Evolutionary conservation across 2,329 filamentous ascomycete species (phyloP).

Genomic region (Rhynchosporium secalis): DNA sequence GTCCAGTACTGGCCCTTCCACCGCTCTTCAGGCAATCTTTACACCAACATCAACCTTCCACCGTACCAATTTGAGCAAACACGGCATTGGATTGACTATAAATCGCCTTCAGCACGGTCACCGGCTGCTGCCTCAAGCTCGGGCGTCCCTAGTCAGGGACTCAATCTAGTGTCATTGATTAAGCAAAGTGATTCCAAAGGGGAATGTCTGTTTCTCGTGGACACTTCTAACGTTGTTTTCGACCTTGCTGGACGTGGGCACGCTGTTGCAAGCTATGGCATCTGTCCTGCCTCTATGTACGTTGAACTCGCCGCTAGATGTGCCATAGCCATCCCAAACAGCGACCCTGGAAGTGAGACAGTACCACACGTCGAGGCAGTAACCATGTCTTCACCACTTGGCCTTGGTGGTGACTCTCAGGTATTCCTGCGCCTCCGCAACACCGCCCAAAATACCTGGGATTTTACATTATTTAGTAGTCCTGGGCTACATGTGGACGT

Average conservation of each 20-base stretch:
- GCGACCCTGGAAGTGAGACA: background rate
- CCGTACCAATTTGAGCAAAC: slow-evolving; percentile 6
- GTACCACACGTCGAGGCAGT: no score
- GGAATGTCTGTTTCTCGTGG: background rate
- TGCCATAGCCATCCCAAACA: background rate
- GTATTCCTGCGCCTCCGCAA: no score
- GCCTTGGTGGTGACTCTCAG: background rate
- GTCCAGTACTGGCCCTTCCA: background rate
- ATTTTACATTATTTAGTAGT: no score
- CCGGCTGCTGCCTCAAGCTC: background rate
- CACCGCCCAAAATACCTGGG: no score
- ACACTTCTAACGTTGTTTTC: background rate
- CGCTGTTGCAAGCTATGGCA: background rate
- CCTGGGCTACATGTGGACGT: no score
- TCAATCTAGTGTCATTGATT: background rate
- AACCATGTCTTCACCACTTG: no score
- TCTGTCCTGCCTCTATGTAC: background rate
- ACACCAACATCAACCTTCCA: background rate
- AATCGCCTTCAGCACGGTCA: background rate
- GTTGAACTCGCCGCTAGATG: background rate
- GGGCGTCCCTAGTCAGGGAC: background rate
- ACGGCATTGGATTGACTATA: slow-evolving; percentile 6
- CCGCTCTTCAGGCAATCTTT: background rate
- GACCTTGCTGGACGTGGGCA: background rate
- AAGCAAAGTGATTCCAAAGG: background rate